Evolutionary conservation across 169 alveolate species (phyloP), one percentile per base, ranked within the genome.

Genomic region (Cryptosporidium xiaoi): DNA sequence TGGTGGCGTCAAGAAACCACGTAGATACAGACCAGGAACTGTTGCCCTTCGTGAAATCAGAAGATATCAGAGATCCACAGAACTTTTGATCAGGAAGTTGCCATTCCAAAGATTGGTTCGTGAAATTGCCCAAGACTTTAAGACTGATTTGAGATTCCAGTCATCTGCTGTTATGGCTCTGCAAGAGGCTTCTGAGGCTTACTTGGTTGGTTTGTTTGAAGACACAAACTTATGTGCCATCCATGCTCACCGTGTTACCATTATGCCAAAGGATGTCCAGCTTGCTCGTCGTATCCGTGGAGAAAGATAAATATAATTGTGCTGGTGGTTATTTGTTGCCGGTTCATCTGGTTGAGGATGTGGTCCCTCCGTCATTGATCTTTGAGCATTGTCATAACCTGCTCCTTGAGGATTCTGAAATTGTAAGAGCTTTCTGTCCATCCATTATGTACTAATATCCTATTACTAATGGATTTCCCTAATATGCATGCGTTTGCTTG

Each of bases 121-220:
- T 92, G 99, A 98, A 91, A 96, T 98, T 83, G 98, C 98, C 82
- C 96, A 94, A 83, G 99, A 97, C 90, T 97, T 95, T 95, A 98
- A 98, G 95, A 96, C 98, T 53, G 99, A 98, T 91, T 93, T 98
- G 90, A 95, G 99, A 91, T 98, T 98, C 96, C 99, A 98, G 93
- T 93, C 98, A 82, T 94, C 97, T 64, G 99, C 99, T 65, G 98
- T 98, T 68, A 95, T 98, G 90, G 99, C 99, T 51, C 83, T 92
- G 44, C 99, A 97, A 92, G 99, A 98, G 92, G 99, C 99, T 46
- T 97, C 99, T 64, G 99, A 98, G 92, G 99, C 99, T 29, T 97
- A 97, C 93, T 94, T 97, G 56, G 99, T 98, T 65, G 99, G 99
- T 31, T 96, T 98, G 85, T 98, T 98, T 92, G 99, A 98, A 93